These are phyloP conservation scores for Epichloe elymi DNA, from an alignment of 2,329 filamentous ascomycete species.

Conservation along the genomic window DNA sequence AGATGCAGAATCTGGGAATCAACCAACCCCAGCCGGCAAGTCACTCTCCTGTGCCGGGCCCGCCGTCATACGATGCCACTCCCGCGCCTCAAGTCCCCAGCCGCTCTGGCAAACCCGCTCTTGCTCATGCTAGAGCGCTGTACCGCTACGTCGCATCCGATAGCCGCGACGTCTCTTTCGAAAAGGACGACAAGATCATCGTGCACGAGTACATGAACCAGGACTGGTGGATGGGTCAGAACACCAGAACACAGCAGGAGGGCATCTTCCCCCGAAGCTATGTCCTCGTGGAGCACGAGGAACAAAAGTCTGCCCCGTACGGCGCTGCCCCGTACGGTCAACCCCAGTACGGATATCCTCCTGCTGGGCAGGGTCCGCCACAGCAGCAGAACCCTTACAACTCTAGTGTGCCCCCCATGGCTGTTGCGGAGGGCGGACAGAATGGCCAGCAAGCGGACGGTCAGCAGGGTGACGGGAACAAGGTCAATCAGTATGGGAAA, in stretches of 20 bases:
- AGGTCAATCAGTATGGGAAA: slow-evolving; percentile 70
- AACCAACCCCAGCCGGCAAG: slow-evolving; percentile 8
- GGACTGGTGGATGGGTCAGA: slow-evolving; percentile 92
- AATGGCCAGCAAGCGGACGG: slow-evolving; percentile 18
- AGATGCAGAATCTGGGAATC: slow-evolving; percentile 29
- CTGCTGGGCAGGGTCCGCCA: slow-evolving; percentile 24
- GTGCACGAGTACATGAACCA: slow-evolving; percentile 90
- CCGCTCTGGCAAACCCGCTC: slow-evolving; percentile 38
- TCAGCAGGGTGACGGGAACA: slow-evolving; percentile 35
- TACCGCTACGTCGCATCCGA: slow-evolving; percentile 74
- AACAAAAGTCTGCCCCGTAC: slow-evolving; percentile 20
- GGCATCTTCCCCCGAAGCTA: slow-evolving; percentile 96
- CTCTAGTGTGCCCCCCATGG: slow-evolving; percentile 63
- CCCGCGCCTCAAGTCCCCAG: slow-evolving; percentile 27
- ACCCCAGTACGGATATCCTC: slow-evolving; percentile 16
- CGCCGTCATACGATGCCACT: slow-evolving; percentile 39
- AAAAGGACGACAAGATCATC: slow-evolving; percentile 66
- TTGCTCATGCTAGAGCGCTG: slow-evolving; percentile 65
- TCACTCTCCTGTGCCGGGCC: slow-evolving; percentile 22
- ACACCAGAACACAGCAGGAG: slow-evolving; percentile 67
- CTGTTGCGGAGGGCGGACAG: slow-evolving; percentile 47
- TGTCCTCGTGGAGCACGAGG: slow-evolving; percentile 59
- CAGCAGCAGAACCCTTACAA: slow-evolving; percentile 50
- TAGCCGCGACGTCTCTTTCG: slow-evolving; percentile 67
- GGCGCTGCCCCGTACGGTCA: slow-evolving; percentile 24